Conservation (phyloP, 352 stramenopile species). For the Phytopythium oedochilum region DNA sequence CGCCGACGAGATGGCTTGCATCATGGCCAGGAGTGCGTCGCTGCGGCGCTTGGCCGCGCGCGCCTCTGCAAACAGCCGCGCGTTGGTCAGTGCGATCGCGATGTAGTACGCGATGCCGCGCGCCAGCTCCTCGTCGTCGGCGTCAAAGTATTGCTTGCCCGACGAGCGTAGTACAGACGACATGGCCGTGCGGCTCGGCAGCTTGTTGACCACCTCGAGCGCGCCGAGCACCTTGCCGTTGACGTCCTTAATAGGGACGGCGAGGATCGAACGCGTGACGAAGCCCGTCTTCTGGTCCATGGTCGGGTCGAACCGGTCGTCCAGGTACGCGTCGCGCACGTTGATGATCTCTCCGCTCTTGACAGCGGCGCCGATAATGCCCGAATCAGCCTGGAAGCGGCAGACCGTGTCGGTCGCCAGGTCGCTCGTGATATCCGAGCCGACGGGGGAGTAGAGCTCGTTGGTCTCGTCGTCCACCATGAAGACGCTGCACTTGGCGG, state of each 20-base stretch:
- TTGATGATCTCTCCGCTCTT: constrained; percentile 71
- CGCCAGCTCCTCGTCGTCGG: constrained; percentile 62
- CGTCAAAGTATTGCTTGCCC: constrained; percentile 67
- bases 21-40: constrained; percentile 57
- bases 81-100: constrained; percentile 65
- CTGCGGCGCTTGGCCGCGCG: constrained; percentile 53
- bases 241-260: constrained; percentile 75
- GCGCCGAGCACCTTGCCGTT: constrained; percentile 59
- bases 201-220: constrained; percentile 63
- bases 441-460: constrained; percentile 50
- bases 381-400: constrained; percentile 38
- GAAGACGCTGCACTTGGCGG: constrained; percentile 63
- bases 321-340: constrained; percentile 62
- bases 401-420: constrained; percentile 33
- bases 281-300: constrained; percentile 65
- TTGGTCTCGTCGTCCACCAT: constrained; percentile 49
- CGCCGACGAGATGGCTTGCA: constrained; percentile 46
- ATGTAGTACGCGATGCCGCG: constrained; percentile 61
- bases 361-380: constrained; percentile 53
- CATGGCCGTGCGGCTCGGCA: constrained; percentile 4
- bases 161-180: constrained; percentile 5
- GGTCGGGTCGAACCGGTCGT: constrained; percentile 50
- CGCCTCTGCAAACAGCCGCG: constrained; percentile 53
- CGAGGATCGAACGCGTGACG: constrained; percentile 67
- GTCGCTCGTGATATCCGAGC: constrained; percentile 36